These are phyloP conservation scores for Lipomyces oligophaga DNA, from an alignment of 805 yeast genomes.

Conservation along the genomic window DNA sequence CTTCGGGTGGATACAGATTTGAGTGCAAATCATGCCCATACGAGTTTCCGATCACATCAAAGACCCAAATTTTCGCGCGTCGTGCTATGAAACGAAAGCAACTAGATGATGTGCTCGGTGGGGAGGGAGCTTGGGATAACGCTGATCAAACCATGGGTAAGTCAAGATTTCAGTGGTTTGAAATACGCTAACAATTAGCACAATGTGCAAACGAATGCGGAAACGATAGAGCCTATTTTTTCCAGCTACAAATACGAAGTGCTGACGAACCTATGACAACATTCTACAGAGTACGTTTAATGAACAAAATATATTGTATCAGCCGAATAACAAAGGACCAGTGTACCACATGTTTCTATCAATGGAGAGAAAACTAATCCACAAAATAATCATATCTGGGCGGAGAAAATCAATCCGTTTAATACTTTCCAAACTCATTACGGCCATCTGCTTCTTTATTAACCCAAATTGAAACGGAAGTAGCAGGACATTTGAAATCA, in stretches of 20 bases:
- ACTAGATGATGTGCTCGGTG: conserved; percentile 95
- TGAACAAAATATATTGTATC: not conserved
- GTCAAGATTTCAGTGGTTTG: conserved; percentile 2
- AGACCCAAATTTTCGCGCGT: conserved; percentile 75
- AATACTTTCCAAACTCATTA: conserved; percentile 16
- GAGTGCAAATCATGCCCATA: conserved; percentile 95
- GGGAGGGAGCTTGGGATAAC: conserved; percentile 97
- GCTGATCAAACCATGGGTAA: conserved; percentile 78
- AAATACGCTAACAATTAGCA: conserved; percentile 38
- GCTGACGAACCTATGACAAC: conserved; percentile 99
- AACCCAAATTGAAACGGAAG: conserved; percentile 23
- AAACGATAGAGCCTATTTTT: conserved; percentile 87
- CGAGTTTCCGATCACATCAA: conserved; percentile 79
- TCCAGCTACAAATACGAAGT: conserved; percentile 92
- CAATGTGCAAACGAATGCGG: conserved; percentile 95
- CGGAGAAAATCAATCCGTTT: conserved; percentile 2
- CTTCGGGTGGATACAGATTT: conserved; percentile 55
- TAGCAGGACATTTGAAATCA: conserved; percentile 19
- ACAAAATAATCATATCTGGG: not conserved
- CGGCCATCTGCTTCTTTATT: conserved; percentile 17
- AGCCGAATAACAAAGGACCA: conserved; percentile 4
- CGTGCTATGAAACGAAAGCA: conserved; percentile 79
- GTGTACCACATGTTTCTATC: conserved; percentile 87
- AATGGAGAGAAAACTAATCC: conserved; percentile 88
- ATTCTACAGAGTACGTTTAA: conserved; percentile 58